phyloP scores from a whole-genome alignment of 2,329 filamentous ascomycete genomes.

The Ceratocystis eucalypticola region DNA sequence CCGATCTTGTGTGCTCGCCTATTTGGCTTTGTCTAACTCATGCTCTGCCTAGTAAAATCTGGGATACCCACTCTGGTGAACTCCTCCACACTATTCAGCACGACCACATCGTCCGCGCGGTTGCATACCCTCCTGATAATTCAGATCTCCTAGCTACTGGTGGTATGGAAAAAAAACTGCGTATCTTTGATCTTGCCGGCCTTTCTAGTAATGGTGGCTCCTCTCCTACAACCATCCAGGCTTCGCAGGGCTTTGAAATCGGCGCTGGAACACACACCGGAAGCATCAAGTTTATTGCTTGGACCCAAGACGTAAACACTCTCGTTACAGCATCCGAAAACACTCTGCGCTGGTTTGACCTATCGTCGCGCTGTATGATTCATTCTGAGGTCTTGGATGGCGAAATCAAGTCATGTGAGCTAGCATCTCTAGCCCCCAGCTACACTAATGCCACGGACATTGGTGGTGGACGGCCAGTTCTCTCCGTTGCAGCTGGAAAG shows the following conservation, averaged over 20 bases:
- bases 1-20: not conserved
- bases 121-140: constrained; percentile 74
- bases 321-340: constrained; percentile 87
- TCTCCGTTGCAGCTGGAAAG: constrained; percentile 90
- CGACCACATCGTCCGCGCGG: constrained; percentile 85
- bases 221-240: constrained; percentile 30
- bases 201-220: constrained; percentile 29
- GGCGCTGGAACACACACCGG: constrained; percentile 70
- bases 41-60: constrained; percentile 58
- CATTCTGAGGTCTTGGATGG: constrained; percentile 68
- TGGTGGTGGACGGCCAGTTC: constrained; percentile 53
- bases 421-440: constrained; percentile 53
- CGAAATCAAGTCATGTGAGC: constrained; percentile 81
- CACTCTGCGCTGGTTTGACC: constrained; percentile 86
- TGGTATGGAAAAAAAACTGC: constrained; percentile 90
- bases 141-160: constrained; percentile 83
- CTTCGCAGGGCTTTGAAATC: constrained; percentile 67
- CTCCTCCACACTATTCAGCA: constrained; percentile 77
- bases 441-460: constrained; percentile 48
- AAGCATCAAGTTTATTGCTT: constrained; percentile 92
- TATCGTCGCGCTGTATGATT: constrained; percentile 61
- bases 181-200: constrained; percentile 74
- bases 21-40: constrained; percentile 24
- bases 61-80: constrained; percentile 93
- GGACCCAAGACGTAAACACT: constrained; percentile 77